A percentile compares a stretch with the other conserved stretches of the same genome.
These are phyloP conservation scores for Dactylellina cionopaga DNA, from an alignment of 2,329 filamentous ascomycete species.

Conservation along the genomic window DNA sequence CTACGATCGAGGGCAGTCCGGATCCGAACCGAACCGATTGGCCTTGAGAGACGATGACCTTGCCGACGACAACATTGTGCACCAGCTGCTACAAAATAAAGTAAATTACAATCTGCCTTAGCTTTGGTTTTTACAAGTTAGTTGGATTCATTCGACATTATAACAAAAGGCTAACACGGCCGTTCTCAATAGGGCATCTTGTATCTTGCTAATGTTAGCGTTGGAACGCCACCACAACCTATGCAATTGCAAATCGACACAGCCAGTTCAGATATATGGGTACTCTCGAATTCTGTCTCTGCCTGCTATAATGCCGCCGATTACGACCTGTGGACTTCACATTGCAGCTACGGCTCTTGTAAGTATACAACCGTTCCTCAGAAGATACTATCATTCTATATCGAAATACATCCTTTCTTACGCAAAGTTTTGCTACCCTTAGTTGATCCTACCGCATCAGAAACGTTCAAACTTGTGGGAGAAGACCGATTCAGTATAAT, in stretches of 20 bases:
- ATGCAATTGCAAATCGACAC: conserved; percentile 52
- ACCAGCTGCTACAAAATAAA: conserved; percentile 41
- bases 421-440: not conserved
- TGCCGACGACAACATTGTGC: conserved; percentile 25
- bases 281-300: conserved; percentile 28
- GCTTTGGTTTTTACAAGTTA: not conserved
- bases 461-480: conserved; percentile 64
- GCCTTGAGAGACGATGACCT: conserved; percentile 8
- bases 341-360: conserved; percentile 46
- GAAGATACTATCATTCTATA: too few relatives aligned
- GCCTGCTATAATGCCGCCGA: conserved; percentile 27
- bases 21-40: not conserved
- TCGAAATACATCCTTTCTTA: not conserved
- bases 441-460: conserved; percentile 66
- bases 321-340: conserved; percentile 26
- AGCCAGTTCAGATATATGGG: conserved; percentile 48
- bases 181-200: conserved; percentile 22
- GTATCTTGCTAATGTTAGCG: conserved; percentile 46
- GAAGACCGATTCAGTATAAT: conserved; percentile 67
- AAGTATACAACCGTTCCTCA: too few relatives aligned
- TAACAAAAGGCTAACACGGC: too few relatives aligned
- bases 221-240: conserved; percentile 45
- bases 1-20: not conserved
- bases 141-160: not conserved
- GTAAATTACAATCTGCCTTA: not conserved